Conservation (phyloP, 495 filamentous ascomycete species). For the Daldinia childiae region DNA sequence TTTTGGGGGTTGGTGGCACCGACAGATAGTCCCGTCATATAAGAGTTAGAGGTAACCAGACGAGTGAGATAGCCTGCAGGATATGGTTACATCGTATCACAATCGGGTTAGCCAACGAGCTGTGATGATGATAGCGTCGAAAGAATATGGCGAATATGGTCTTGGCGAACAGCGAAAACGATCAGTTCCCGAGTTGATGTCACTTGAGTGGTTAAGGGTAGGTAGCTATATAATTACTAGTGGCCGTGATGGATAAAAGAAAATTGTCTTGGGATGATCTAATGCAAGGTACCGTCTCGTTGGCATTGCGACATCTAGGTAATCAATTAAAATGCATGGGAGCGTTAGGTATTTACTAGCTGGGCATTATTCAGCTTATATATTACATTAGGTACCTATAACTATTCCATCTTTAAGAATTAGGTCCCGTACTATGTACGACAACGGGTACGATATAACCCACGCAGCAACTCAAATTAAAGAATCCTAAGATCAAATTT, state of each 20-base stretch:
- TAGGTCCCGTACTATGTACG: no score
- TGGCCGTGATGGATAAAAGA: neutral
- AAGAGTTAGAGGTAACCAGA: neutral
- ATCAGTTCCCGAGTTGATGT: neutral
- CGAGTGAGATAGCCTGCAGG: slow-evolving; percentile 38
- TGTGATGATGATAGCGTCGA: neutral
- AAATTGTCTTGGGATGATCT: neutral
- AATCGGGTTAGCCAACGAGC: slow-evolving; percentile 14
- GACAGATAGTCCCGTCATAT: slow-evolving; percentile 15
- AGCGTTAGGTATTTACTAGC: neutral
- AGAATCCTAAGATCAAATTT: neutral
- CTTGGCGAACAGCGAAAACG: slow-evolving; percentile 19
- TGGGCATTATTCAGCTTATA: neutral
- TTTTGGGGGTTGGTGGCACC: slow-evolving; percentile 35
- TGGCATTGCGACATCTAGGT: neutral
- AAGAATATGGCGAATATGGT: neutral
- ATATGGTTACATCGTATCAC: slow-evolving; percentile 28
- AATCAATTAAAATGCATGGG: neutral
- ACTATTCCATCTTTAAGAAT: no score
- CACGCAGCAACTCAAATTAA: no score
- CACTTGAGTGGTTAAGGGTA: neutral
- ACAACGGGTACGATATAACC: no score
- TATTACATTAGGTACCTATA: no score
- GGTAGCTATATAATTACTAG: neutral
- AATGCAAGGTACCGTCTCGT: slow-evolving; percentile 9